These are phyloP conservation scores for Blastobotrys niveus DNA, from an alignment of 1,139 yeast species.

Conservation along the genomic window DNA sequence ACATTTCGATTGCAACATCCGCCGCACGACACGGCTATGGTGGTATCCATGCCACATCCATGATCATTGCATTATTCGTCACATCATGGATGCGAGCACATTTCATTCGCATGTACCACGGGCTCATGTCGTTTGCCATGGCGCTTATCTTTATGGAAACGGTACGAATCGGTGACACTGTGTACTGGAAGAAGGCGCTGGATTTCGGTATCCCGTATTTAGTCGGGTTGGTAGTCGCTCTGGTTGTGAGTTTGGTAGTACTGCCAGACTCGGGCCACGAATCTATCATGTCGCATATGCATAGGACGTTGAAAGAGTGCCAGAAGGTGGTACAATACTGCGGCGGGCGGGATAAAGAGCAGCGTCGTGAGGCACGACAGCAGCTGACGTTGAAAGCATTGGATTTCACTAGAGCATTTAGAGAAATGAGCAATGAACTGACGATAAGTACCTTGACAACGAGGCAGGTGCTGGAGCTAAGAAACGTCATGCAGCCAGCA, in stretches of 20 bases:
- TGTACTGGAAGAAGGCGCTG: constrained; percentile 38
- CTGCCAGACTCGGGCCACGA: constrained; percentile 41
- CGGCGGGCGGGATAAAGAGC: constrained; percentile 16
- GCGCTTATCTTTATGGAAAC: constrained; percentile 35
- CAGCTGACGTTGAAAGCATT: constrained; percentile 34
- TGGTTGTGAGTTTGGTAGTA: constrained; percentile 34
- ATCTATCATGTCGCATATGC: constrained; percentile 19
- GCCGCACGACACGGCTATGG: constrained; percentile 43
- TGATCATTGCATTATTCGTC: constrained; percentile 37
- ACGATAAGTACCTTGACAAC: constrained; percentile 37
- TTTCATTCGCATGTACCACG: constrained; percentile 39
- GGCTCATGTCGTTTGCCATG: constrained; percentile 35
- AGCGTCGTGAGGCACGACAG: constrained; percentile 21
- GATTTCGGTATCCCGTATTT: constrained; percentile 42
- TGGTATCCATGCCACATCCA: constrained; percentile 42
- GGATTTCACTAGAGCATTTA: constrained; percentile 37
- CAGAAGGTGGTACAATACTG: constrained; percentile 16
- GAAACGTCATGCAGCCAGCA: constrained; percentile 40
- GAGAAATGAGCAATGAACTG: constrained; percentile 43
- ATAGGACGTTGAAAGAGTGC: constrained; percentile 20
- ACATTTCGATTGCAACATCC: constrained; percentile 38
- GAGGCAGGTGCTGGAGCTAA: constrained; percentile 33
- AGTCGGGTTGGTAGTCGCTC: constrained; percentile 40
- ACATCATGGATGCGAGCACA: constrained; percentile 42
- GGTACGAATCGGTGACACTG: constrained; percentile 20